A percentile compares a stretch with the other conserved stretches of the same genome.
These are phyloP conservation scores for Phytophthora europaea DNA, from an alignment of 352 stramenopile genomes.

Conservation along the genomic window DNA sequence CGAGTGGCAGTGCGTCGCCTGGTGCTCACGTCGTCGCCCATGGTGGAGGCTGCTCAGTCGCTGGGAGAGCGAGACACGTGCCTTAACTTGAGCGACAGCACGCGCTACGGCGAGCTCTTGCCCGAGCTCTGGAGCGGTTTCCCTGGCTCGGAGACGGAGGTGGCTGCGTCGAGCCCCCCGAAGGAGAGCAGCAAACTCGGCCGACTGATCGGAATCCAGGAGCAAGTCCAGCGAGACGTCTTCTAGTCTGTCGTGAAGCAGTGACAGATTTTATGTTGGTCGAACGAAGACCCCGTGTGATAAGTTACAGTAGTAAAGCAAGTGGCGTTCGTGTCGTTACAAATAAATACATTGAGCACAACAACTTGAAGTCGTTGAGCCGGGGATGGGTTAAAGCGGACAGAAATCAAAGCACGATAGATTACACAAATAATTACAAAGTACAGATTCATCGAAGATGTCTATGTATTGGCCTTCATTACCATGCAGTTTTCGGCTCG, in stretches of 20 bases:
- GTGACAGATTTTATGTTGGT: conserved; percentile 9
- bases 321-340: conserved; percentile 5
- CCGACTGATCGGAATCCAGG: conserved; percentile 68
- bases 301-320: conserved; percentile 11
- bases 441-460: conserved; percentile 21
- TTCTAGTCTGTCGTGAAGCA: conserved; percentile 45
- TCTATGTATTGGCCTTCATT: conserved; percentile 51
- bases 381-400: background rate
- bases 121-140: conserved; percentile 75
- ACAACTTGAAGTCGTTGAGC: background rate
- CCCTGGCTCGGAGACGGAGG: conserved; percentile 39
- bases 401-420: background rate
- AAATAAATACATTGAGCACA: conserved; percentile 3
- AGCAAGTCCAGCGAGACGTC: conserved; percentile 63
- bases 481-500: conserved; percentile 51
- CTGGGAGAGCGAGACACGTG: conserved; percentile 50
- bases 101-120: conserved; percentile 53
- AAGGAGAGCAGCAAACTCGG: conserved; percentile 68
- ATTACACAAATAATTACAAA: background rate
- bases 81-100: conserved; percentile 60
- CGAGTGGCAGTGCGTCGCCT: conserved; percentile 64
- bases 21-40: conserved; percentile 60
- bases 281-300: conserved; percentile 15
- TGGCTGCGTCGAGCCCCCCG: conserved; percentile 19
- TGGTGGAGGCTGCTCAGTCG: conserved; percentile 58